A percentile compares a stretch with the other conserved stretches of the same genome.
These are phyloP conservation scores for Lactarius sp. DNA, from an alignment of 768 basidiomycete genomes.

Conservation along the genomic window DNA sequence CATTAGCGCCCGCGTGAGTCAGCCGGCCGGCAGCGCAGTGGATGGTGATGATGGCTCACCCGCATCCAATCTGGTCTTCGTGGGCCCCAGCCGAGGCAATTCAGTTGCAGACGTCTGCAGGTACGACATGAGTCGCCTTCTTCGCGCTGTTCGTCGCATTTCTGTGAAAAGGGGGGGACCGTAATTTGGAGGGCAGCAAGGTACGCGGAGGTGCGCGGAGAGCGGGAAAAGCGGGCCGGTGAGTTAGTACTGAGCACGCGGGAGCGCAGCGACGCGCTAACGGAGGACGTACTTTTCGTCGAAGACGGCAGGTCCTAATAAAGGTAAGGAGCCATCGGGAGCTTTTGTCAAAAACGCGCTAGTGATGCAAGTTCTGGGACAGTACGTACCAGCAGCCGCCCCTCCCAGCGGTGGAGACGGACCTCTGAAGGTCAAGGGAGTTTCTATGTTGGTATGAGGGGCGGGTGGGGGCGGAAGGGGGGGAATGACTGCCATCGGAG, in stretches of 20 bases:
- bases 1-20: slow-evolving; percentile 25
- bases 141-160: slow-evolving; percentile 81
- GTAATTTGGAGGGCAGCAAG: slow-evolving; percentile 30
- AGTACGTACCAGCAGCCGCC: slow-evolving; percentile 25
- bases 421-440: slow-evolving; percentile 21
- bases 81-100: slow-evolving; percentile 81
- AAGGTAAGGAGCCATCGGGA: background rate
- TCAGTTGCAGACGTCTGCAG: slow-evolving; percentile 72
- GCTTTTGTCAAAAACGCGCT: background rate
- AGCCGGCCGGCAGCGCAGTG: slow-evolving; percentile 15
- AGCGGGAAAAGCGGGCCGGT: slow-evolving; percentile 22
- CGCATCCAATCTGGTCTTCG: slow-evolving; percentile 89
- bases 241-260: slow-evolving; percentile 19
- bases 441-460: slow-evolving; percentile 16
- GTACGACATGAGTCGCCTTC: slow-evolving; percentile 75
- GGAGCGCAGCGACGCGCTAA: slow-evolving; percentile 8
- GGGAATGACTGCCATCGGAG: slow-evolving; percentile 20
- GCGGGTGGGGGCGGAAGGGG: slow-evolving; percentile 11
- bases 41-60: slow-evolving; percentile 38
- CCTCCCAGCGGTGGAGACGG: slow-evolving; percentile 22
- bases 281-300: slow-evolving; percentile 61
- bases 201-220: background rate
- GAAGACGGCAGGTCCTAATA: slow-evolving; percentile 73
- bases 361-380: background rate
- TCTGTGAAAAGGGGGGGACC: slow-evolving; percentile 39